Evolutionary conservation across 2,329 filamentous ascomycete species (phyloP).

Genomic region (Xylariaceae sp.): DNA sequence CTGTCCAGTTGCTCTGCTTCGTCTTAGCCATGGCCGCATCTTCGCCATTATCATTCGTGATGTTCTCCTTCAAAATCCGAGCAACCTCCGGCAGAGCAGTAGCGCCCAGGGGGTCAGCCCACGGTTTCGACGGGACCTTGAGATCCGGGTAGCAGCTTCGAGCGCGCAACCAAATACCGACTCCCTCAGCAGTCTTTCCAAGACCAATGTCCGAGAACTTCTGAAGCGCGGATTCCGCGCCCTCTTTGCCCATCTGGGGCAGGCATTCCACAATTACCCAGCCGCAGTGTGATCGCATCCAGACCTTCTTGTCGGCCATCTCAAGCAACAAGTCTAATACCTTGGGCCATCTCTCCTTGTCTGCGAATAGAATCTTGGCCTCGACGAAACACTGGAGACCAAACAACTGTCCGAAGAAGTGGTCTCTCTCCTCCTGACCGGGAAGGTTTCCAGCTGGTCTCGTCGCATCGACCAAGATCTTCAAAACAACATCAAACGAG

Average conservation of each 20-base stretch:
- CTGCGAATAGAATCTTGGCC: conserved; percentile 64
- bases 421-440: conserved; percentile 76
- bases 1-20: conserved; percentile 69
- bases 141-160: conserved; percentile 58
- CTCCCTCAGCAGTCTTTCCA: conserved; percentile 77
- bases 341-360: conserved; percentile 55
- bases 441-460: conserved; percentile 48
- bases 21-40: conserved; percentile 40
- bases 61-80: conserved; percentile 73
- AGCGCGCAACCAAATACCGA: conserved; percentile 79
- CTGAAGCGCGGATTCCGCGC: conserved; percentile 57
- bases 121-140: conserved; percentile 63
- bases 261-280: conserved; percentile 73
- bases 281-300: conserved; percentile 84
- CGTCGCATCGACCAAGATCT: conserved; percentile 51
- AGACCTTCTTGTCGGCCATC: conserved; percentile 75
- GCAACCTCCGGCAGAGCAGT: conserved; percentile 65
- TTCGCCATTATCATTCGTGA: conserved; percentile 48
- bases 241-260: conserved; percentile 53
- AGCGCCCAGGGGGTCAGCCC: conserved; percentile 69
- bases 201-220: conserved; percentile 60
- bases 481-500: conserved; percentile 51
- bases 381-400: conserved; percentile 81
- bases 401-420: conserved; percentile 79
- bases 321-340: conserved; percentile 70